phyloP scores from a whole-genome alignment of 805 yeast species.

The Teunomyces kruisii region DNA sequence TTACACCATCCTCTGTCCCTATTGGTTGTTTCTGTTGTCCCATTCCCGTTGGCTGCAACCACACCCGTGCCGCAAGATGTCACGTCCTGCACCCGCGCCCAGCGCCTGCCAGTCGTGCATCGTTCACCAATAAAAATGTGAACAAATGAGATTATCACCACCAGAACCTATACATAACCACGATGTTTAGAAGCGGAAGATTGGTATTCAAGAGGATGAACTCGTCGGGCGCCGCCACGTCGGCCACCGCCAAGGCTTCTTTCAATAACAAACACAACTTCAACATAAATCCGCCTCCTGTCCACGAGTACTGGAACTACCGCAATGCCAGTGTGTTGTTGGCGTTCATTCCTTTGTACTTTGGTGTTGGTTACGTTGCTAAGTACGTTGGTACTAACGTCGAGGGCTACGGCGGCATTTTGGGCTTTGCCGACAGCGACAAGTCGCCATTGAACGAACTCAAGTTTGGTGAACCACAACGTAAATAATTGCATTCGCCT shows the following conservation, averaged over 20 bases:
- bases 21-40: no score
- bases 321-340: constrained; percentile 36
- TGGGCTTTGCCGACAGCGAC: constrained; percentile 36
- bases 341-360: constrained; percentile 38
- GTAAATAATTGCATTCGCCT: constrained; percentile 4
- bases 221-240: constrained; percentile 18
- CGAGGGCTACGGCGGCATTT: constrained; percentile 32
- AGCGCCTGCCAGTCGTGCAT: neutral
- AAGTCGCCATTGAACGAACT: constrained; percentile 38
- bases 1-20: no score
- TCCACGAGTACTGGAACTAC: constrained; percentile 45
- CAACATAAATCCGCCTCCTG: constrained; percentile 44
- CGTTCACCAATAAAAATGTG: constrained; percentile 2
- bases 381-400: constrained; percentile 27
- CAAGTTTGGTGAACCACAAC: constrained; percentile 40
- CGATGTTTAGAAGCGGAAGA: constrained; percentile 27
- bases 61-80: neutral
- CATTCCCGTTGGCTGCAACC: neutral
- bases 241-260: constrained; percentile 17
- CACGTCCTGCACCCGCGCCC: neutral
- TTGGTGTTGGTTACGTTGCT: constrained; percentile 35
- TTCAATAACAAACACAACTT: constrained; percentile 44
- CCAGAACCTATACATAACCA: constrained; percentile 7
- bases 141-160: constrained; percentile 1
- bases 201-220: constrained; percentile 30